These are phyloP conservation scores for Claviceps fusiformis DNA, from an alignment of 2,329 filamentous ascomycete species.

Conservation along the genomic window DNA sequence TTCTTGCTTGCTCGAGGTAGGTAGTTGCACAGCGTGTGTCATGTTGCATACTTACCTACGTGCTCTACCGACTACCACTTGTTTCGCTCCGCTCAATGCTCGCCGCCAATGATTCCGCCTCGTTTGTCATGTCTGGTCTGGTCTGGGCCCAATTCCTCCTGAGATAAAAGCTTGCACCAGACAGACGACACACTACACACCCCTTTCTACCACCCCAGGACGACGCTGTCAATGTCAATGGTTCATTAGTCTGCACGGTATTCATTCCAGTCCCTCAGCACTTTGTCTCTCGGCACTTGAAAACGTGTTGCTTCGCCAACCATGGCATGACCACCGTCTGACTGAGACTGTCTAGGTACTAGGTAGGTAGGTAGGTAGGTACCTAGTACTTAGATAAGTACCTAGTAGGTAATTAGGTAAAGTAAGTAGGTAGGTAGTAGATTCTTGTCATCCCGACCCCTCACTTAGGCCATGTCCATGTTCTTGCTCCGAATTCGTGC, in stretches of 20 bases:
- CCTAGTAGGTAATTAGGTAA: not conserved
- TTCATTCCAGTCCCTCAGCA: not conserved
- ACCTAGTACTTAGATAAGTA: not conserved
- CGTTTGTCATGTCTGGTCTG: no score
- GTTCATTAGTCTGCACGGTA: not conserved
- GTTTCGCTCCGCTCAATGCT: no score
- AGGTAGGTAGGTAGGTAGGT: no score
- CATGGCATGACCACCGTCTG: not conserved
- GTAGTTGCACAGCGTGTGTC: no score
- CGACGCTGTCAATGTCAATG: not conserved
- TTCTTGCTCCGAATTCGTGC: not conserved
- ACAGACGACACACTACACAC: not conserved
- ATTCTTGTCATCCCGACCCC: slow-evolving; percentile 5
- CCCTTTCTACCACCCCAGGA: not conserved
- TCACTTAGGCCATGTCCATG: not conserved
- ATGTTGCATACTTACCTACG: no score
- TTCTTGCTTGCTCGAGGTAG: no score
- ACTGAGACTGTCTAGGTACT: not conserved
- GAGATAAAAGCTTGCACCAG: no score
- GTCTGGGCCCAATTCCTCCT: no score
- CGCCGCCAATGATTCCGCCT: no score
- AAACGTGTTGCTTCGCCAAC: not conserved
- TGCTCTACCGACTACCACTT: no score
- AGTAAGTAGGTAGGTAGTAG: no score
- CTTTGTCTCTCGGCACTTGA: not conserved